A percentile compares a stretch with the other conserved stretches of the same genome.
Evolutionary conservation across 2,329 filamentous ascomycete genomes (phyloP).

Genomic region (Colletotrichum sp.): DNA sequence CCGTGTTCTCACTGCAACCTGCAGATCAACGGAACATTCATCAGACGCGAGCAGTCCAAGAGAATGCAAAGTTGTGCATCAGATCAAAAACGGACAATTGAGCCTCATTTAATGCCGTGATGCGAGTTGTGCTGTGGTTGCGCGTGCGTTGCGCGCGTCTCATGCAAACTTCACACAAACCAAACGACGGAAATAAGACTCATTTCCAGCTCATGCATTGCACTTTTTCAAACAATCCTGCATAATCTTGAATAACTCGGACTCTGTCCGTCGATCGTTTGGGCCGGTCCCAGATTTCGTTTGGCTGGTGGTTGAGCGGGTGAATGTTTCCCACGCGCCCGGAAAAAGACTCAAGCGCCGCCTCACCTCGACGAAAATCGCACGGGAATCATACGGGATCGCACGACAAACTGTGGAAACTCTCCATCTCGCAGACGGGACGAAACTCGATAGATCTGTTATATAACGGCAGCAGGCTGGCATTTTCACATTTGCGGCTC

Average conservation of each 20-base stretch:
- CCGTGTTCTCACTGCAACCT: neutral
- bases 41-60: neutral
- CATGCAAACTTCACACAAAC: neutral
- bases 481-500: neutral
- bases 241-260: neutral
- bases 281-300: neutral
- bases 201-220: neutral
- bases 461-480: neutral
- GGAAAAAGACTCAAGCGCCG: neutral
- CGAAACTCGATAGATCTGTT: neutral
- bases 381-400: neutral
- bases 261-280: neutral
- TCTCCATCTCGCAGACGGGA: neutral
- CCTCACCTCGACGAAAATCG: neutral
- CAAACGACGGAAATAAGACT: neutral
- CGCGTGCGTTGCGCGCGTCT: neutral
- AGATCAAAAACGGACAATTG: neutral
- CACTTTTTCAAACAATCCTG: neutral
- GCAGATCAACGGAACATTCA: neutral
- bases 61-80: neutral
- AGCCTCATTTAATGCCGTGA: neutral
- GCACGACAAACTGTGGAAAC: neutral
- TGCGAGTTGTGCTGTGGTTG: neutral
- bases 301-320: neutral
- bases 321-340: neutral